Percentiles rank a stretch among this genome's conserved stretches.
Evolutionary conservation across 2,329 filamentous ascomycete genomes (phyloP).

Genomic region (Neophaeococcomyces mojaviensis): DNA sequence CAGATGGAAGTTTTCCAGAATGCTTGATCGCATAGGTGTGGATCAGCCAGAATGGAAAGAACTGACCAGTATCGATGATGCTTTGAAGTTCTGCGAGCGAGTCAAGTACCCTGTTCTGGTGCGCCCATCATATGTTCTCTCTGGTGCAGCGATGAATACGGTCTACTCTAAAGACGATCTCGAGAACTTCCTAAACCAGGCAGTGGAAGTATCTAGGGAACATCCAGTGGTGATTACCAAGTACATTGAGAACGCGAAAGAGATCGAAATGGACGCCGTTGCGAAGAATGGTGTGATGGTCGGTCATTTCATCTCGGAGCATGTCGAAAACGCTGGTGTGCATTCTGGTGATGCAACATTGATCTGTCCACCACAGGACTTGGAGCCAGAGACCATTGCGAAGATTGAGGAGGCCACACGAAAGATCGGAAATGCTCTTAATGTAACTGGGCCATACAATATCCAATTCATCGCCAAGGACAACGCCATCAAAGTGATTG

Average conservation of each 20-base stretch:
- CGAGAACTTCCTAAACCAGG: slow-evolving; percentile 79
- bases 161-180: slow-evolving; percentile 94
- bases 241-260: slow-evolving; percentile 98
- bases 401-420: slow-evolving; percentile 90
- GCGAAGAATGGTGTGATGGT: slow-evolving; percentile 82
- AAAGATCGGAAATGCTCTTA: slow-evolving; percentile 89
- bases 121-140: slow-evolving; percentile 91
- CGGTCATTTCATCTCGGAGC: slow-evolving; percentile 95
- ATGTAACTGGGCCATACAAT: slow-evolving; percentile 95
- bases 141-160: slow-evolving; percentile 97
- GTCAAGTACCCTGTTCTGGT: slow-evolving; percentile 93
- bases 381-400: slow-evolving; percentile 78
- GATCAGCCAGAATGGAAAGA: slow-evolving; percentile 99
- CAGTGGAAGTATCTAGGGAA: slow-evolving; percentile 85
- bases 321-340: slow-evolving; percentile 96
- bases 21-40: slow-evolving; percentile 89
- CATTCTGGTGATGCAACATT: slow-evolving; percentile 97
- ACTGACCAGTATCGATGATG: slow-evolving; percentile 87
- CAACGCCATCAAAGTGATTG: slow-evolving; percentile 99
- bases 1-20: slow-evolving; percentile 95
- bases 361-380: slow-evolving; percentile 87
- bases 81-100: slow-evolving; percentile 74
- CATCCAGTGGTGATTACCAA: slow-evolving; percentile 98
- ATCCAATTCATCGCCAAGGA: slow-evolving; percentile 99
- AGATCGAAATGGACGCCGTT: slow-evolving; percentile 99